Percentiles rank a stretch among this genome's conserved stretches.
These are phyloP conservation scores for Saccharomycopsis amapae DNA, from an alignment of 805 yeast genomes.

Conservation along the genomic window DNA sequence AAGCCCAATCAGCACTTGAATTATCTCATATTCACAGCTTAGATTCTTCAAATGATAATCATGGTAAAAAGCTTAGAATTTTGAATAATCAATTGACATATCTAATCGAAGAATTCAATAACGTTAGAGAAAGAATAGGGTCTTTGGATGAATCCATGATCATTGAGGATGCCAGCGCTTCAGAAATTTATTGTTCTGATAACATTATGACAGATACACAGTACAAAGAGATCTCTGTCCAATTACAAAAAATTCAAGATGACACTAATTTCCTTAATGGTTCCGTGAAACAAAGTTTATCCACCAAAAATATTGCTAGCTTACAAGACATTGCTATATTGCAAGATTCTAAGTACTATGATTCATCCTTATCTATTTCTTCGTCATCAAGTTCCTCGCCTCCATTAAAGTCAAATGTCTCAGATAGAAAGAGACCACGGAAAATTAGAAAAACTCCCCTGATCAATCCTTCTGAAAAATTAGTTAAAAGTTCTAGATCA, in stretches of 20 bases:
- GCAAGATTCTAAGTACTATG: background rate
- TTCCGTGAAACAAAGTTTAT: background rate
- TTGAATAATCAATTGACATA: slow-evolving; percentile 5
- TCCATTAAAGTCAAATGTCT: no score
- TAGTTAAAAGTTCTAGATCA: background rate
- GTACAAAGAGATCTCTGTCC: background rate
- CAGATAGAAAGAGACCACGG: background rate
- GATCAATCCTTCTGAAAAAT: background rate
- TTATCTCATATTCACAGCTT: slow-evolving; percentile 2
- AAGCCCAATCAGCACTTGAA: slow-evolving; percentile 10
- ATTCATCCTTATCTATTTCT: background rate
- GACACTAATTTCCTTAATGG: background rate
- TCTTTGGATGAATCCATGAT: background rate
- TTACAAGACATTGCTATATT: background rate
- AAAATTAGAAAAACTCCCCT: background rate
- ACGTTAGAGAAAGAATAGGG: slow-evolving; percentile 2
- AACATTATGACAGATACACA: background rate
- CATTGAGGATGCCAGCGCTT: background rate
- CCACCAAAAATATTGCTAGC: background rate
- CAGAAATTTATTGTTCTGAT: no score
- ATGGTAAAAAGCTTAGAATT: slow-evolving; percentile 1
- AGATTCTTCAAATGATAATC: background rate
- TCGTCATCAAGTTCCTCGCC: background rate
- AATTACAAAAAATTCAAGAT: background rate
- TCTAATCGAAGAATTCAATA: slow-evolving; percentile 4